Percentiles rank a stretch among this genome's conserved stretches.
Conservation (phyloP, 1,284 basidiomycete species). For the Apiotrichum gracile region DNA sequence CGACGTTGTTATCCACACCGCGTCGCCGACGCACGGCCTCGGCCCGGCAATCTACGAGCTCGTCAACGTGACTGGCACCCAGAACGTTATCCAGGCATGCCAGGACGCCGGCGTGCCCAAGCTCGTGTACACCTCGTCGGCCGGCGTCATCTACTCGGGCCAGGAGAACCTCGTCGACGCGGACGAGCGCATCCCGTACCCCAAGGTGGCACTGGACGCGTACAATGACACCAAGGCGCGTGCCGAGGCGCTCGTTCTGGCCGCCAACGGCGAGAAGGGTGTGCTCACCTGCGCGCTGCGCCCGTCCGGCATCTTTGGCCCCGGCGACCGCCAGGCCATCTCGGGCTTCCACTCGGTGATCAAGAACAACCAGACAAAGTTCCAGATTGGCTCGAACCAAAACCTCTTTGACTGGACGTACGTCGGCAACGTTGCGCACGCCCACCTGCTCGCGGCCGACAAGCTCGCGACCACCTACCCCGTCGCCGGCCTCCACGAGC, state of each 20-base stretch:
- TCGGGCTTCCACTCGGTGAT: conserved; percentile 74
- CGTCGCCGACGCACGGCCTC: conserved; percentile 75
- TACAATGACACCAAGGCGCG: conserved; percentile 97
- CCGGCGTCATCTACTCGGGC: conserved; percentile 87
- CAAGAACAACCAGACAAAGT: conserved; percentile 74
- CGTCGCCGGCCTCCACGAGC: conserved; percentile 52
- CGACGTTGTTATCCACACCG: conserved; percentile 90
- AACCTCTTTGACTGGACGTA: conserved; percentile 98
- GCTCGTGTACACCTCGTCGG: conserved; percentile 92
- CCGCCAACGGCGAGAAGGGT: conserved; percentile 75
- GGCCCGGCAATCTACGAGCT: conserved; percentile 72
- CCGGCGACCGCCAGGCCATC: conserved; percentile 86
- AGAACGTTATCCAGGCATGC: conserved; percentile 75
- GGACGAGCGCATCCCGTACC: conserved; percentile 80
- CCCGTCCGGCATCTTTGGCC: conserved; percentile 96
- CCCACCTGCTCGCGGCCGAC: conserved; percentile 91
- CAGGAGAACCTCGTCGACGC: conserved; percentile 67
- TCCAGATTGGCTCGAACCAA: conserved; percentile 88
- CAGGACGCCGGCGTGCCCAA: conserved; percentile 67
- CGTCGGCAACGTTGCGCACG: conserved; percentile 90
- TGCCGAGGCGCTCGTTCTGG: conserved; percentile 77
- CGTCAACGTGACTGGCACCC: conserved; percentile 91
- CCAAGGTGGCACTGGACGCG: conserved; percentile 71
- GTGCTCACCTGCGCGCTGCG: conserved; percentile 84
- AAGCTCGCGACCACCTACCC: conserved; percentile 44